Evolutionary conservation across 768 basidiomycete genomes (phyloP).

Genomic region (Fibroporia radiculosa): DNA sequence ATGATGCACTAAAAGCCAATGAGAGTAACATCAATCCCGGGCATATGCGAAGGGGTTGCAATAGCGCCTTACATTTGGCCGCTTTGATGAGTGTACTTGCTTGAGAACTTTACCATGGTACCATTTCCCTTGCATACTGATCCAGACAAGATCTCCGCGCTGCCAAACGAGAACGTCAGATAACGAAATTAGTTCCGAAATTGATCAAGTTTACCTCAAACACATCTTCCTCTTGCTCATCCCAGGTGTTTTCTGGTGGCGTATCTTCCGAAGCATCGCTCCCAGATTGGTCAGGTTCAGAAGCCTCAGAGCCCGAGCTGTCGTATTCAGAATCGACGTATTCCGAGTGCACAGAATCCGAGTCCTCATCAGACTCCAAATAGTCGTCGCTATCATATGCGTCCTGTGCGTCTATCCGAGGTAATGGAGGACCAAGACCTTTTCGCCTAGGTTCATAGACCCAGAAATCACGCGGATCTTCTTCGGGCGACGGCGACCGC

Average conservation of each 20-base stretch:
- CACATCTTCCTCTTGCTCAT: background rate
- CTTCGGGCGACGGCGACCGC: too few relatives aligned
- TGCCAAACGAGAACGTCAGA: background rate
- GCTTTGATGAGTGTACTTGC: background rate
- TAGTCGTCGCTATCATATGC: background rate
- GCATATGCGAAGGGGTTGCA: background rate
- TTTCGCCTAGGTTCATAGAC: background rate
- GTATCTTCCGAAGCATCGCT: background rate
- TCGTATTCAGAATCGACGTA: background rate
- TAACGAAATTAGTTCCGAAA: background rate
- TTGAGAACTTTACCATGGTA: background rate
- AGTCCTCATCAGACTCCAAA: too few relatives aligned
- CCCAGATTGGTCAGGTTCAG: background rate
- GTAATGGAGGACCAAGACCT: background rate
- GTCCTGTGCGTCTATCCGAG: background rate
- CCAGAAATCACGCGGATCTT: background rate
- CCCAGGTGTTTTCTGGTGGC: too few relatives aligned
- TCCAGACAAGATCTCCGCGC: slow-evolving; percentile 1
- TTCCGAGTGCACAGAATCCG: background rate
- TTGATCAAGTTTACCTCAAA: background rate
- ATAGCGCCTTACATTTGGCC: background rate
- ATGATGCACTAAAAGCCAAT: background rate
- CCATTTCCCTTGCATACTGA: background rate
- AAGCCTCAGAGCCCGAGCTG: background rate
- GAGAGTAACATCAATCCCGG: background rate